Evolutionary conservation across 305 asterid genomes (phyloP).

Genomic region (Caryopteris hybrid): DNA sequence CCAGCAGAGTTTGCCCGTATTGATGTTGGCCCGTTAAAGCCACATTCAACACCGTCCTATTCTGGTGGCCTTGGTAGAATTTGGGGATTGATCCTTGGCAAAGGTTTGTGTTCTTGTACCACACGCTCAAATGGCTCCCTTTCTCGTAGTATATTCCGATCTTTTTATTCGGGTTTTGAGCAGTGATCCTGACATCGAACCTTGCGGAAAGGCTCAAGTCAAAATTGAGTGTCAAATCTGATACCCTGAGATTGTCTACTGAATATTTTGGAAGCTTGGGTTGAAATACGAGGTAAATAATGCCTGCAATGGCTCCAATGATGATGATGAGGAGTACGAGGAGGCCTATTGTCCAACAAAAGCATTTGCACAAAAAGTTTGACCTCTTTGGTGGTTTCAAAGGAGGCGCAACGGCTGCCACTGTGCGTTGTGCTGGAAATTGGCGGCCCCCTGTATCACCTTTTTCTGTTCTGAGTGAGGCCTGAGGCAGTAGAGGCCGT

Average conservation of each 20-base stretch:
- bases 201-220: constrained; percentile 71
- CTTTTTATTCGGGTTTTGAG: constrained; percentile 74
- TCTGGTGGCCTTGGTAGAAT: constrained; percentile 88
- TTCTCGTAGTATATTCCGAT: constrained; percentile 81
- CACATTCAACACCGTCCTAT: constrained; percentile 55
- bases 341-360: constrained; percentile 70
- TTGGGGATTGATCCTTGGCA: constrained; percentile 73
- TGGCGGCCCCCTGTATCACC: constrained; percentile 26
- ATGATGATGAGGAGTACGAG: constrained; percentile 51
- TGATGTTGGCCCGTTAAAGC: constrained; percentile 61
- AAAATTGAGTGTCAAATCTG: constrained; percentile 65
- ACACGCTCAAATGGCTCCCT: constrained; percentile 77
- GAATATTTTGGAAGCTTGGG: constrained; percentile 86
- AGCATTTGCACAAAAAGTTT: constrained; percentile 61
- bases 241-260: constrained; percentile 71
- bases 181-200: constrained; percentile 69
- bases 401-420: constrained; percentile 27
- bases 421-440: constrained; percentile 18
- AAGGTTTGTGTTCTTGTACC: constrained; percentile 72
- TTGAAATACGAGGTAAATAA: constrained; percentile 59
- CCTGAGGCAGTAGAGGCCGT: constrained; percentile 28
- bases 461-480: constrained; percentile 33
- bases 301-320: constrained; percentile 59
- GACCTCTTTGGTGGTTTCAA: constrained; percentile 32
- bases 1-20: constrained; percentile 60